Conservation (phyloP, 78 protist species). For the Dictyostelium brefeldianum region DNA sequence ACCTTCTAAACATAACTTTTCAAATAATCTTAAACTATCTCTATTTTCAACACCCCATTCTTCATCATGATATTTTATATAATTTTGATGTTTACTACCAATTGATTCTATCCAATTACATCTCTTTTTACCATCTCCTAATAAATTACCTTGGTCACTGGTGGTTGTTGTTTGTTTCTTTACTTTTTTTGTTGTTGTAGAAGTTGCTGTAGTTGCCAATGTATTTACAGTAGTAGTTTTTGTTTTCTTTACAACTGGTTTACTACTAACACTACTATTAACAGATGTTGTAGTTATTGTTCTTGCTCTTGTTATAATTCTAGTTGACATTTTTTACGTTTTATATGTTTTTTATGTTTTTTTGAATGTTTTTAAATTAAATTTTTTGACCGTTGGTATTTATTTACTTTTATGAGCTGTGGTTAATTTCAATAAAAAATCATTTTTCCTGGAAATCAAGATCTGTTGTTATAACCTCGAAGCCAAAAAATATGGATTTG, state of each 20-base stretch:
- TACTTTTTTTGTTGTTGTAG: not conserved
- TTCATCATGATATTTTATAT: constrained; percentile 35
- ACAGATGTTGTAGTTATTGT: not conserved
- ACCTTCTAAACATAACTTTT: constrained; percentile 48
- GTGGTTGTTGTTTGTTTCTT: not conserved
- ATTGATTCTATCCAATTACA: constrained; percentile 10
- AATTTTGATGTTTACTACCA: constrained; percentile 8
- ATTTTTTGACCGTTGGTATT: too few relatives aligned
- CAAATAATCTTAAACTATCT: constrained; percentile 46
- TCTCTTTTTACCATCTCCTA: not conserved
- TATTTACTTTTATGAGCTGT: too few relatives aligned
- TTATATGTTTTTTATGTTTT: too few relatives aligned
- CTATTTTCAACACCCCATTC: constrained; percentile 52
- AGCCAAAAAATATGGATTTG: too few relatives aligned
- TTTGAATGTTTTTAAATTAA: too few relatives aligned
- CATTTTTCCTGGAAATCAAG: too few relatives aligned
- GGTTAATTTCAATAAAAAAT: too few relatives aligned
- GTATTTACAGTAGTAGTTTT: not conserved
- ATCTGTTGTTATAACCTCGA: too few relatives aligned
- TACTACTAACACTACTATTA: not conserved
- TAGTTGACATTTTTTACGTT: too few relatives aligned
- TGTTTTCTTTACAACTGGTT: not conserved
- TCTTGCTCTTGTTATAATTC: too few relatives aligned
- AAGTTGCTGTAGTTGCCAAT: not conserved
- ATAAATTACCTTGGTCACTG: not conserved